Evolutionary conservation across 2,329 filamentous ascomycete species (phyloP).

Genomic region (Monosporascus sp.): DNA sequence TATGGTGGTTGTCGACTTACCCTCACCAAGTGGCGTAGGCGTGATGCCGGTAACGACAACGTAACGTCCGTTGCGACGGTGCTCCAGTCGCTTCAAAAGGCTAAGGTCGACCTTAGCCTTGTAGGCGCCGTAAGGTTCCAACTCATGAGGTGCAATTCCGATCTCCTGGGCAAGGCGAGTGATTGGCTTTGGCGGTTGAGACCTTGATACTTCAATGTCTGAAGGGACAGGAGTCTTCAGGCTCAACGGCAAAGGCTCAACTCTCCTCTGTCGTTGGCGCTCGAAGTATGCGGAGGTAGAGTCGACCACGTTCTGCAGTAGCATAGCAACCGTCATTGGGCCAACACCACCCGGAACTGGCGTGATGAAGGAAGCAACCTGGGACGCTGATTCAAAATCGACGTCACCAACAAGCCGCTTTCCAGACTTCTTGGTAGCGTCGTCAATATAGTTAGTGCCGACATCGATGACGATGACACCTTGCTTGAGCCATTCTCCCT

Average conservation of each 20-base stretch:
- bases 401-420: constrained; percentile 92
- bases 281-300: constrained; percentile 79
- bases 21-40: constrained; percentile 91
- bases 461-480: constrained; percentile 97
- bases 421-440: constrained; percentile 85
- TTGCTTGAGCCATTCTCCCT: constrained; percentile 92
- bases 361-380: constrained; percentile 89
- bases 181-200: constrained; percentile 88
- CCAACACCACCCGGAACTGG: constrained; percentile 95
- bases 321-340: constrained; percentile 98
- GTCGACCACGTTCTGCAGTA: constrained; percentile 91
- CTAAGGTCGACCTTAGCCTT: constrained; percentile 92
- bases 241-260: constrained; percentile 78
- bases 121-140: constrained; percentile 91
- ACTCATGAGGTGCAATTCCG: constrained; percentile 80
- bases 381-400: constrained; percentile 76
- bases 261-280: constrained; percentile 71
- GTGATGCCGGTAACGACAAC: constrained; percentile 94
- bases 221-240: constrained; percentile 80
- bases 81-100: constrained; percentile 75
- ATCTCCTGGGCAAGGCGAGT: constrained; percentile 78
- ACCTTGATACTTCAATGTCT: constrained; percentile 86
- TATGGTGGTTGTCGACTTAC: constrained; percentile 97
- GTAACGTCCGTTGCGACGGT: constrained; percentile 85
- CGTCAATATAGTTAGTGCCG: constrained; percentile 91